Conservation (phyloP, 345 rosid genomes). For the Salix brachista region DNA sequence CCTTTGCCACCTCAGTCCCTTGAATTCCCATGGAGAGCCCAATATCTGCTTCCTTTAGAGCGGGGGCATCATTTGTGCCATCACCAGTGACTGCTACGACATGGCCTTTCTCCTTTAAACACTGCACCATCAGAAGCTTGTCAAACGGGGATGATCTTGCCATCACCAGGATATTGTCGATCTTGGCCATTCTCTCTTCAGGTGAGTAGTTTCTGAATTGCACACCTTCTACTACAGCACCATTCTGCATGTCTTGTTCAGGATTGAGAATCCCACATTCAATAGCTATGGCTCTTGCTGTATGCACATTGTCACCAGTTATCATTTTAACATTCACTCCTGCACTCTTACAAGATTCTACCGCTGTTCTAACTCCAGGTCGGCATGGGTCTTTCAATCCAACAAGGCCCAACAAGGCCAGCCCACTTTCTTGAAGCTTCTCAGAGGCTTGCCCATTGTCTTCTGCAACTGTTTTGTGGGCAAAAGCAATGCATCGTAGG, state of each 20-base stretch:
- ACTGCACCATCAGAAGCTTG: constrained; percentile 32
- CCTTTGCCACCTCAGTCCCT: constrained; percentile 40
- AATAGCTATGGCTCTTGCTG: constrained; percentile 39
- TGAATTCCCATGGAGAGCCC: constrained; percentile 38
- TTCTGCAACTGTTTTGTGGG: constrained; percentile 28
- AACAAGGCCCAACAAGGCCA: constrained; percentile 43
- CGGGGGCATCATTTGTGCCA: constrained; percentile 43
- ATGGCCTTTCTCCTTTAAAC: constrained; percentile 40
- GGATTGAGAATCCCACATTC: constrained; percentile 38
- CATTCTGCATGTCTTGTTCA: constrained; percentile 52
- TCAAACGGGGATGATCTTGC: constrained; percentile 33
- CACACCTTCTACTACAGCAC: constrained; percentile 40
- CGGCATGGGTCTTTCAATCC: constrained; percentile 51
- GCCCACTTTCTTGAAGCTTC: constrained; percentile 44
- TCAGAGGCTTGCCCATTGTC: constrained; percentile 1
- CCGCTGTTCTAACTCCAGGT: constrained; percentile 36
- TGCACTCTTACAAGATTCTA: constrained; percentile 32
- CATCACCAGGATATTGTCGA: constrained; percentile 52
- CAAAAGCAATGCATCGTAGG: constrained; percentile 51
- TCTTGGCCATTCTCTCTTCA: constrained; percentile 51
- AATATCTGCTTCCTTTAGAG: constrained; percentile 36
- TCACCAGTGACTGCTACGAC: constrained; percentile 33
- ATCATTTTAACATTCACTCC: constrained; percentile 40
- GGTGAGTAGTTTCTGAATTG: constrained; percentile 55
- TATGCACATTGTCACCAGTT: constrained; percentile 37